Evolutionary conservation across 2,329 filamentous ascomycete genomes (phyloP), one percentile per base, ranked within the genome.

Genomic region (Colletotrichum australisinense): DNA sequence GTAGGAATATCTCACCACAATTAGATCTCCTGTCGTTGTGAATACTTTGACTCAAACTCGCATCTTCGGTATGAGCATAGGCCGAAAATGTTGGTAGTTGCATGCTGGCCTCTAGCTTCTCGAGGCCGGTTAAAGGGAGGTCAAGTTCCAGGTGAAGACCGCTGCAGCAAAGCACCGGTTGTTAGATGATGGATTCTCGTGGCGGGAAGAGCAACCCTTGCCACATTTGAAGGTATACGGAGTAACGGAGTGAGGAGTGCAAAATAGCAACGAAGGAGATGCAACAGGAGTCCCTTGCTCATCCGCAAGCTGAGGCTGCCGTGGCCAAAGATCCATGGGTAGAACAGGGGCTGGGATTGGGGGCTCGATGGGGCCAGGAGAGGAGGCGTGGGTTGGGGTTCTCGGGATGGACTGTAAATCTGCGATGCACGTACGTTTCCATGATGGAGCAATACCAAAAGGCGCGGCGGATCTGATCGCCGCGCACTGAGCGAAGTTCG

Each of bases 371-470:
- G 42, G 52, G 28, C 24, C 19, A 8, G 11, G 35, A 7, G 24
- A 46, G 42, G 42, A 49, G 42, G 19, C 42, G 42, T 28, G 28
- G 64, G 26, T 53, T 35, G 14, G 26, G 9, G 9, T 55, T 38
- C 46, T 26, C n/a, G 4, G 14, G 24, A 12, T n/a, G 8, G 49
- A 24, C n/a, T 63, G 38, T n/a, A 11, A 38, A 52, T 42, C 22
- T 58, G 60, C 22, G 38, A 62, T 65, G 49, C 19, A 72, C 83
- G 69, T 82, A 88, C 86, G 86, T 87, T 76, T 89, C 88, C 78
- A 86, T 86, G 49, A 90, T 85, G 11, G 86, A 86, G 75, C 89
- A 91, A 75, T 88, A 86, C 89, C 89, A 91, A 73, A 88, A 91
- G 1, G 83, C 82, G 69, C 88, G 84, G 72, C 88, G 87, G 28